Base-by-base conservation (phyloP, 345 rosid genomes). In the Eucalyptus globulus region DNA sequence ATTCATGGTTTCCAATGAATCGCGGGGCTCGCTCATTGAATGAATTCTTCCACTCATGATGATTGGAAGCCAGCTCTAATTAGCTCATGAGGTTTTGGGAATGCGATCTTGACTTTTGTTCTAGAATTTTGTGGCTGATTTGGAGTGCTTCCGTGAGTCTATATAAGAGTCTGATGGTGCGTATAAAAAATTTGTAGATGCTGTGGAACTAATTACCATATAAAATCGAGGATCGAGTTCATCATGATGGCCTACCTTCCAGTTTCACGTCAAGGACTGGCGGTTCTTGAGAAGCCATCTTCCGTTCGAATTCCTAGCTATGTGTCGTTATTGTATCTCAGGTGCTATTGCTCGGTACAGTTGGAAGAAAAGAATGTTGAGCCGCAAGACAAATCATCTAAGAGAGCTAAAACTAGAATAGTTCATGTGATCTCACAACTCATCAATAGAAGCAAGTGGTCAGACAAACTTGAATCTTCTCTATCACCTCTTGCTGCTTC, bases 391-490 rank as follows among this genome's bases (percentile, higher is more conserved):
- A 87, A 88, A 88, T 29, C 91, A 16, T 88, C 93, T 7, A 87
- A 40, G 76, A 90, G 15, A 37, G 15, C 89, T 29, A 94, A 95
- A 89, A 89, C 95, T 89, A 94, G 93, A 87, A 90, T 49, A 51
- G 94, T 95, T 72, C 92, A 90, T 89, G 87, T 92, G 67, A 89
- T 97, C 93, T 97, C 97, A 15, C 89, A 90, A 88, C 90, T 95
- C 62, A 92, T 95, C 22, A 95, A 94, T 91, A 90, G 93, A n/a
- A 90, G 50, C 10, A 87, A 91, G 37, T 95, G 96, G 97, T 95
- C 97, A n/a, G 90, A 69, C 53, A 92, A 94, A 69, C 89, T 96
- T 22, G 96, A 96, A 90, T 91, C 95, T 26, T 93, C 95, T 27
- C 95, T 97, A 58, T 90, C 94, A 45, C 94, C 93, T 76, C 89